These are phyloP conservation scores for Beauveria caledonica DNA, from an alignment of 2,329 filamentous ascomycete genomes.

Conservation along the genomic window DNA sequence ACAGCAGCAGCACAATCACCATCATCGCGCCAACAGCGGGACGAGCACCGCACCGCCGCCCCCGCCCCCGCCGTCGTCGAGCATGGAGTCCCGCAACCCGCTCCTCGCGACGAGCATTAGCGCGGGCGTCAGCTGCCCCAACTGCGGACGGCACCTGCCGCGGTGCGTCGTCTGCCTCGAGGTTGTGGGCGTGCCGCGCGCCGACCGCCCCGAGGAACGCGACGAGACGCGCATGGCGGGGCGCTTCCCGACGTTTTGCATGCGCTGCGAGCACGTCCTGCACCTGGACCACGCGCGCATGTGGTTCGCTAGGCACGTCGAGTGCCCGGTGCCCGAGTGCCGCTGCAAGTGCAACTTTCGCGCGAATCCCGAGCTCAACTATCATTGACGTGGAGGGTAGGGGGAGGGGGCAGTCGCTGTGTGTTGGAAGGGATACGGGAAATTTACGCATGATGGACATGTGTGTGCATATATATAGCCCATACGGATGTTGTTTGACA, in stretches of 20 bases:
- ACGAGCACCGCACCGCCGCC: conserved; percentile 7
- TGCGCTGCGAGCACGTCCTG: conserved; percentile 59
- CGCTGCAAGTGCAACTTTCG: conserved; percentile 56
- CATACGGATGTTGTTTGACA: no score
- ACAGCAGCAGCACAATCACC: conserved; percentile 21
- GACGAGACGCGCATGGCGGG: conserved; percentile 42
- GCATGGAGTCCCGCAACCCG: conserved; percentile 40
- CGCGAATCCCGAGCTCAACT: conserved; percentile 51
- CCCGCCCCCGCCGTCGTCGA: conserved; percentile 17
- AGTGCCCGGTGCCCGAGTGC: conserved; percentile 63
- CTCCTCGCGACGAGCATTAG: conserved; percentile 49
- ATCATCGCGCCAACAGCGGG: conserved; percentile 6
- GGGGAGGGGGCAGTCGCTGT: no score
- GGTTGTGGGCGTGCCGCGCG: conserved; percentile 55
- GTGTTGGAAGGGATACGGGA: no score
- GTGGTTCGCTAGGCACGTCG: conserved; percentile 57
- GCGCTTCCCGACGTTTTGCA: conserved; percentile 60
- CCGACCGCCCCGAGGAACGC: conserved; percentile 46
- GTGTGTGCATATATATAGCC: no score
- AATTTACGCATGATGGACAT: no score
- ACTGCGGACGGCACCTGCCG: conserved; percentile 58
- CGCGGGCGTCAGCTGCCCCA: conserved; percentile 56
- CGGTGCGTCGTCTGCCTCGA: conserved; percentile 61
- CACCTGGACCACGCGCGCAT: conserved; percentile 59
- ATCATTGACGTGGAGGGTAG: conserved; percentile 26